Evolutionary conservation across 371 early-diverging fungal genomes (phyloP).

Genomic region (Coemansia sp.): DNA sequence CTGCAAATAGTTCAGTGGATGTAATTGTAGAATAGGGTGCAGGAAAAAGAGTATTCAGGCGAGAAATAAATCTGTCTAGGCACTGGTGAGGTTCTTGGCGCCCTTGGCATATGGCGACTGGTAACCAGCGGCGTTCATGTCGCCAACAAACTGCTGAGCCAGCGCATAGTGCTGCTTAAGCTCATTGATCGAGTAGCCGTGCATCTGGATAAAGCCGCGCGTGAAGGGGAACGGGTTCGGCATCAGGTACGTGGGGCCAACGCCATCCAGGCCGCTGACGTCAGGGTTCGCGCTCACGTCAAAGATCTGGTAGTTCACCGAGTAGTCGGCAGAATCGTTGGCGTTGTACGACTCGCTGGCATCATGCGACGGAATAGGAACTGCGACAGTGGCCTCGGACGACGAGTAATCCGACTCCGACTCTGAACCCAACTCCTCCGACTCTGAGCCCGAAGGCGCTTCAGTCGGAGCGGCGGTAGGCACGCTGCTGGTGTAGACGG

Average conservation of each 20-base stretch:
- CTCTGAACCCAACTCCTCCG: constrained; percentile 2
- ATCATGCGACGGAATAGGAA: constrained; percentile 2
- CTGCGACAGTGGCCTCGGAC: constrained; percentile 1
- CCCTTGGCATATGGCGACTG: constrained; percentile 48
- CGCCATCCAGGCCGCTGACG: constrained; percentile 18
- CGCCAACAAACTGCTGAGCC: constrained; percentile 38
- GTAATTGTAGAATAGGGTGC: neutral
- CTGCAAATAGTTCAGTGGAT: neutral
- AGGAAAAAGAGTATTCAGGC: neutral
- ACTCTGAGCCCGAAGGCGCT: neutral
- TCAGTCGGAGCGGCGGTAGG: neutral
- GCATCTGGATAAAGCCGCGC: constrained; percentile 32
- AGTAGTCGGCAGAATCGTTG: neutral
- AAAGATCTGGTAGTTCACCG: constrained; percentile 4
- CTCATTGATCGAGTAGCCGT: constrained; percentile 36
- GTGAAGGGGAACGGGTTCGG: constrained; percentile 41
- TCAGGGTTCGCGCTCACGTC: constrained; percentile 5
- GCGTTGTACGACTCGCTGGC: neutral
- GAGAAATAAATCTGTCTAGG: neutral
- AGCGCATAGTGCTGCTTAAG: constrained; percentile 33
- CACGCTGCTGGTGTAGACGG: constrained; percentile 3
- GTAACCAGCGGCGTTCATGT: constrained; percentile 40
- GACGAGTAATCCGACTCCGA: neutral
- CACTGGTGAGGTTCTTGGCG: neutral
- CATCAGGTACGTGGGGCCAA: constrained; percentile 42